Percentiles rank a stretch among this genome's conserved stretches.
phyloP scores from a whole-genome alignment of 2,329 filamentous ascomycete genomes.

The Aspergillus eucalypticola region DNA sequence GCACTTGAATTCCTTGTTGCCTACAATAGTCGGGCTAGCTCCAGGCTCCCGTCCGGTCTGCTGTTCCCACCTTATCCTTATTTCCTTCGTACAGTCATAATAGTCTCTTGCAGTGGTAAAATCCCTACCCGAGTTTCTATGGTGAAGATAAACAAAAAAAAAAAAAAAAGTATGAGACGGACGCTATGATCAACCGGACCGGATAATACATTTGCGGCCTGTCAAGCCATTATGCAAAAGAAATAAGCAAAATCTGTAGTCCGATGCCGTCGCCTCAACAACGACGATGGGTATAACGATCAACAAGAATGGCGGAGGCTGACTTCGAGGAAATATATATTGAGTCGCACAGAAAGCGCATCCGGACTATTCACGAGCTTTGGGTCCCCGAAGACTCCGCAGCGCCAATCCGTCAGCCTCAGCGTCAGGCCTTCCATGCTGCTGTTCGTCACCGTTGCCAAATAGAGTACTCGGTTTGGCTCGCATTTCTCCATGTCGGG shows the following conservation, averaged over 20 bases:
- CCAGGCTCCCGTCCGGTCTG: not conserved
- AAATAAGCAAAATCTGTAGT: not conserved
- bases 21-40: not conserved
- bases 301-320: not conserved
- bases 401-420: conserved; percentile 44
- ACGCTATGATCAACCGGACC: not conserved
- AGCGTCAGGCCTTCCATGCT: conserved; percentile 26
- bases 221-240: not conserved
- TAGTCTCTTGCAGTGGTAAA: not conserved
- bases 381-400: conserved; percentile 38
- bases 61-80: not conserved
- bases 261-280: not conserved
- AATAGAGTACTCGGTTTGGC: conserved; percentile 37
- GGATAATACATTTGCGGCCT: not conserved
- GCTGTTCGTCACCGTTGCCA: conserved; percentile 35
- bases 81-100: not conserved
- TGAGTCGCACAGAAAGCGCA: not conserved
- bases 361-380: conserved; percentile 15
- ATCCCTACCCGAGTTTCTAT: not conserved
- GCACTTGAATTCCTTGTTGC: not conserved
- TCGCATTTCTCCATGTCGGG: conserved; percentile 36
- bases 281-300: not conserved
- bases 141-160: not conserved
- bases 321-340: not conserved
- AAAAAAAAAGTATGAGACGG: not conserved